A percentile compares a stretch with the other conserved stretches of the same genome.
These are phyloP conservation scores for Populus hybrid DNA, from an alignment of 441 rosid species.

Conservation along the genomic window DNA sequence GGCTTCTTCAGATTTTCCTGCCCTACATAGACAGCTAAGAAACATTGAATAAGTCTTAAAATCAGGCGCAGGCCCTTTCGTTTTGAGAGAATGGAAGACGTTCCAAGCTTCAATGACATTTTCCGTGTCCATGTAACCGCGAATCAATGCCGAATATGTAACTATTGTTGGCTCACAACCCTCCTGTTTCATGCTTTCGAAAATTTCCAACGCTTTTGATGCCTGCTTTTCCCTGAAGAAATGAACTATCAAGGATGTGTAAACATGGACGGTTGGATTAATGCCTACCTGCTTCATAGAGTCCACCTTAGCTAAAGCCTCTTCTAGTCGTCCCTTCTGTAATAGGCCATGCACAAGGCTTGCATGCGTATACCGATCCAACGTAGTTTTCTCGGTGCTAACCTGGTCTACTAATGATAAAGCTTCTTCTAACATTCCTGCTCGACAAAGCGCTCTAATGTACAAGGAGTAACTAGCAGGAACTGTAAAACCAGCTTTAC, in stretches of 20 bases:
- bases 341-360: slow-evolving; percentile 67
- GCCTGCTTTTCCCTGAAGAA: slow-evolving; percentile 64
- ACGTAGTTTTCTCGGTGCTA: slow-evolving; percentile 35
- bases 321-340: slow-evolving; percentile 45
- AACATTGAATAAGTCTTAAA: slow-evolving; percentile 68
- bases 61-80: slow-evolving; percentile 59
- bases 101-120: slow-evolving; percentile 54
- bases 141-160: slow-evolving; percentile 67
- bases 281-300: slow-evolving; percentile 59
- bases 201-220: slow-evolving; percentile 45
- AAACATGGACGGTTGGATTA: slow-evolving; percentile 58
- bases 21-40: slow-evolving; percentile 57
- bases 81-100: slow-evolving; percentile 43
- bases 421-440: slow-evolving; percentile 69
- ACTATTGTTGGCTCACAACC: slow-evolving; percentile 60
- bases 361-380: slow-evolving; percentile 52
- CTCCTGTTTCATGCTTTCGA: slow-evolving; percentile 46
- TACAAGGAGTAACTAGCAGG: slow-evolving; percentile 54
- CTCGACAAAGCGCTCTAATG: slow-evolving; percentile 75
- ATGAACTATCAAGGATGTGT: slow-evolving; percentile 66
- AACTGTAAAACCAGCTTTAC: slow-evolving; percentile 51
- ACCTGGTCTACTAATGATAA: slow-evolving; percentile 36
- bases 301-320: slow-evolving; percentile 61
- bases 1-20: slow-evolving; percentile 64
- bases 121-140: slow-evolving; percentile 56